A percentile compares a stretch with the other conserved stretches of the same genome.
phyloP scores from a whole-genome alignment of 2,329 filamentous ascomycete species.

The Cordyceps farinosa region DNA sequence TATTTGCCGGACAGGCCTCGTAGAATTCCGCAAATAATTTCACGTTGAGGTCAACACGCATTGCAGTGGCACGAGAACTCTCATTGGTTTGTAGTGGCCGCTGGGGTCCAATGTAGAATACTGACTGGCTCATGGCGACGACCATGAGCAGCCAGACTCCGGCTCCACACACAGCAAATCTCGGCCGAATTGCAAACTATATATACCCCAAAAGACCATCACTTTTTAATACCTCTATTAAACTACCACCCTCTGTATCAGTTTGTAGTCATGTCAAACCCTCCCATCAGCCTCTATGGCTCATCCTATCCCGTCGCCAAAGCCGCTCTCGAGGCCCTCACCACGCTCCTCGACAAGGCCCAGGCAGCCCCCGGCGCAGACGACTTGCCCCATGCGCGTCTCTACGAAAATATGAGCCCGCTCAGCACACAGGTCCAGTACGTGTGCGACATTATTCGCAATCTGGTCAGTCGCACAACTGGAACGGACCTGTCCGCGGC shows the following conservation, averaged over 20 bases:
- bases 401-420: conserved; percentile 29
- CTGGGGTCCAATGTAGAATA: too few species aligned
- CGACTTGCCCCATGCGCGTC: background rate
- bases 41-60: too few species aligned
- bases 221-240: background rate
- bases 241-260: background rate
- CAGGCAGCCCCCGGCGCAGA: background rate
- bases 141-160: background rate
- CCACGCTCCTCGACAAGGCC: background rate
- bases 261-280: background rate
- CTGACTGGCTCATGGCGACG: background rate
- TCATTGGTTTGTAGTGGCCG: background rate
- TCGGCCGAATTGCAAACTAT: background rate
- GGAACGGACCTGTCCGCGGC: background rate
- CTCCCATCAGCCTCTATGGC: conserved; percentile 7
- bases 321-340: conserved; percentile 3
- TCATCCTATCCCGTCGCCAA: conserved; percentile 7
- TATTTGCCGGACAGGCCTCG: too few species aligned
- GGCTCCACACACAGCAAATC: background rate
- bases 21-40: too few species aligned
- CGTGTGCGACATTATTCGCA: conserved; percentile 19
- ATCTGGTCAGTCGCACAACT: conserved; percentile 21
- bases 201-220: background rate
- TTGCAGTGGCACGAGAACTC: too few species aligned
- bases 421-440: conserved; percentile 28